A percentile compares a stretch with the other conserved stretches of the same genome.
Evolutionary conservation across 2,329 filamentous ascomycete species (phyloP).

Genomic region (Aspergillus quadrilineatus): DNA sequence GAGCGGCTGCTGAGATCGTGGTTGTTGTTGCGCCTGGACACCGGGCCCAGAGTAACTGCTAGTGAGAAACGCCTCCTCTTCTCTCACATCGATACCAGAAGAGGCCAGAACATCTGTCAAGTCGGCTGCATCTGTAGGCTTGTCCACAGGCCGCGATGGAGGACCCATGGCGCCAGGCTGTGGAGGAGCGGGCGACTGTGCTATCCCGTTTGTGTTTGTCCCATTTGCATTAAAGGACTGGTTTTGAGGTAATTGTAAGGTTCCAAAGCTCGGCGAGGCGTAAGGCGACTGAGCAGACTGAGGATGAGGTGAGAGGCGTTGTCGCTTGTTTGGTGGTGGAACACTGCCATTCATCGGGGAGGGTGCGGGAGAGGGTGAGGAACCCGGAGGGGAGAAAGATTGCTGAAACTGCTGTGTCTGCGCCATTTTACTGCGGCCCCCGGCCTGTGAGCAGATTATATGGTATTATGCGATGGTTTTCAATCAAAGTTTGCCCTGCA

Average conservation of each 20-base stretch:
- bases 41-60: constrained; percentile 50
- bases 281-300: constrained; percentile 61
- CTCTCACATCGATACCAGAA: constrained; percentile 81
- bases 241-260: constrained; percentile 46
- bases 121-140: constrained; percentile 61
- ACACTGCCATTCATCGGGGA: constrained; percentile 52
- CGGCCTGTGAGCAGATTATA: constrained; percentile 3
- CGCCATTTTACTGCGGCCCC: constrained; percentile 48
- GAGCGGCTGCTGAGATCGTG: constrained; percentile 45
- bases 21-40: constrained; percentile 31
- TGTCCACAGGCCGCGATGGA: constrained; percentile 58
- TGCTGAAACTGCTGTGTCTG: constrained; percentile 58
- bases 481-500: constrained; percentile 25
- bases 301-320: constrained; percentile 67
- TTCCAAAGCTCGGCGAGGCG: constrained; percentile 58
- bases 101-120: constrained; percentile 79
- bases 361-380: constrained; percentile 60
- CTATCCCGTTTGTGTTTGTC: constrained; percentile 53
- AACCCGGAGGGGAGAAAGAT: constrained; percentile 63
- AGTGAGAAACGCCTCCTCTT: constrained; percentile 80
- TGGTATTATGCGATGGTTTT: constrained; percentile 15
- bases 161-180: constrained; percentile 59
- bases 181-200: constrained; percentile 45
- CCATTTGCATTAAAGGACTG: constrained; percentile 36
- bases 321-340: constrained; percentile 72